Evolutionary conservation across 129 eudicot genomes (phyloP), one percentile per base, ranked within the genome.

Genomic region (Arctium lappa): DNA sequence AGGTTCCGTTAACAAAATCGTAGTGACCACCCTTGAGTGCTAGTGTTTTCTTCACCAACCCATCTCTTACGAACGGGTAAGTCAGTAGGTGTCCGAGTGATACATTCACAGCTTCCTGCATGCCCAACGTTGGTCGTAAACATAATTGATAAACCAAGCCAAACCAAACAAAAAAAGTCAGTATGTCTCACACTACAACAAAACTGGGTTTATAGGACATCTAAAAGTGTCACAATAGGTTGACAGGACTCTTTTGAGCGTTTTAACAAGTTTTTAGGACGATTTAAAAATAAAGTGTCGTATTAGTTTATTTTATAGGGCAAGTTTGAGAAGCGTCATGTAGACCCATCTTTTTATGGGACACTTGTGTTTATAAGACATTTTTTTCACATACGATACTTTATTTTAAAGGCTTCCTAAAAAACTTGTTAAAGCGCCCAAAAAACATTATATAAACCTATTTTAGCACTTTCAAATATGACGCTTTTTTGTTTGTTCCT

Each of bases 1-100:
- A 95, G 32, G 92, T 75, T 74, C 98, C 98, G 11, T 92, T 95
- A 50, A 95, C 90, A 62, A 95, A 95, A 75, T 95, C 98, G n/a
- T 95, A 95, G 87, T 95, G 86, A 56, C 93, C 97, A 56, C 98
- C 98, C 91, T 95, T 92, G 74, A 95, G 84, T 18, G 94, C 97
- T 27, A 95, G 88, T 27, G 97, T 95, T 68, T 91, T 91, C 44
- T 95, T 95, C 94, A 90, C 89, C 86, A 95, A 79, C 10, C 97
- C 98, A 0, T 92, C 92, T 79, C 98, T 89, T 38, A 95, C 98
- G 74, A 95, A 95, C 33, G 98, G 98, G 72, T 95, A 95, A 8
- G 94, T 84, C 40, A 95, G 85, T 82, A 92, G 80, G 78, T 95
- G 90, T 79, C 94, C 93, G 2, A 95, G 93, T 16, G 98, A 95